Conservation (phyloP, 208 protist genomes). For the Wallacemonas sp. region DNA sequence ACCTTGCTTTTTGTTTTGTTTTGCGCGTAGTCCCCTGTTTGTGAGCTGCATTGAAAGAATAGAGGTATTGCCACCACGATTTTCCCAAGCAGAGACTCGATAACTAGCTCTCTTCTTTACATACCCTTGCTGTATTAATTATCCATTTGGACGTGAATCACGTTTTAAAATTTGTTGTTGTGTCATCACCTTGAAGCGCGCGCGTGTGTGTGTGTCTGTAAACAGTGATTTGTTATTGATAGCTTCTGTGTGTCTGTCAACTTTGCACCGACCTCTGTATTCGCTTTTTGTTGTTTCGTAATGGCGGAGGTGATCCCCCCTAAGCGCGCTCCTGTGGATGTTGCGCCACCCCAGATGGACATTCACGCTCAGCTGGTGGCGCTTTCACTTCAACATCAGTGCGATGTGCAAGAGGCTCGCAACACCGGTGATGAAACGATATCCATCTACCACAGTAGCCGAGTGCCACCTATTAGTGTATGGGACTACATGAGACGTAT, state of each 20-base stretch:
- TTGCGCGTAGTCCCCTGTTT: neutral
- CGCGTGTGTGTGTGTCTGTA: too few species aligned
- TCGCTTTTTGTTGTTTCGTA: neutral
- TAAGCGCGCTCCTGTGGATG: conserved; percentile 6
- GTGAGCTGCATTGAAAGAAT: too few species aligned
- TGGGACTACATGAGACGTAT: conserved; percentile 91
- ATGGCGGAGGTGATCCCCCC: conserved; percentile 5
- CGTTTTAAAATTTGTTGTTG: too few species aligned
- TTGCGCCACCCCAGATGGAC: conserved; percentile 45
- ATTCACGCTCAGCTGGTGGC: conserved; percentile 50
- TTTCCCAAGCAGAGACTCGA: too few species aligned
- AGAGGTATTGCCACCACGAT: too few species aligned
- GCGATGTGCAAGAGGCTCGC: conserved; percentile 20
- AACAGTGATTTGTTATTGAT: too few species aligned
- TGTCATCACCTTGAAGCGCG: too few species aligned
- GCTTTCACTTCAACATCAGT: conserved; percentile 66
- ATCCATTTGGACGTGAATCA: too few species aligned
- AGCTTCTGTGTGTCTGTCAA: too few species aligned
- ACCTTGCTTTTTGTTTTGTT: neutral
- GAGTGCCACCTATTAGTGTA: conserved; percentile 79
- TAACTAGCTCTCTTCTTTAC: too few species aligned
- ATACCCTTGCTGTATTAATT: too few species aligned
- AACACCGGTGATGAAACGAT: neutral
- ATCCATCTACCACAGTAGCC: conserved; percentile 74
- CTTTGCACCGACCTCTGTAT: too few species aligned